Conservation (phyloP, 2,329 filamentous ascomycete genomes). For the Alternaria brassicicola region DNA sequence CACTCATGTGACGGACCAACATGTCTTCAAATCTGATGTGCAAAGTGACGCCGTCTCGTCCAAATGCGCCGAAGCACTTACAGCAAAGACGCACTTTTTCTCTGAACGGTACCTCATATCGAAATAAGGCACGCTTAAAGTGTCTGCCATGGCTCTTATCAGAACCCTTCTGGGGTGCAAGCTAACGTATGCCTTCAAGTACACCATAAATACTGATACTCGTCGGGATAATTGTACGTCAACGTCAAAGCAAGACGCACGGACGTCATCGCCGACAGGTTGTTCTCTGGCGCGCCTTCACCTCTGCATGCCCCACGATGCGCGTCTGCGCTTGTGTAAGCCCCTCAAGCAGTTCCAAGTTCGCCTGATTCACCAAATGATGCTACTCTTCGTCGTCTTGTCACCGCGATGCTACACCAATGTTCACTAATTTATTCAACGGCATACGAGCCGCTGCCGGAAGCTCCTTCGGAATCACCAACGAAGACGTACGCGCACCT, state of each 20-base stretch:
- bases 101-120: background rate
- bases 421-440: conserved; percentile 10
- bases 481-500: conserved; percentile 16
- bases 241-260: conserved; percentile 10
- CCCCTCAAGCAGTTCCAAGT: background rate
- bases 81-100: background rate
- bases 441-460: conserved; percentile 9
- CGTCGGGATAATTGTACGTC: background rate
- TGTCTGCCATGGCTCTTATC: background rate
- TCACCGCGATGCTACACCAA: conserved; percentile 16
- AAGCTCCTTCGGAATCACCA: conserved; percentile 3
- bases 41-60: background rate
- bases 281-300: conserved; percentile 16
- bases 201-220: background rate
- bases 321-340: conserved; percentile 15
- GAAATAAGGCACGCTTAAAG: background rate
- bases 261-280: conserved; percentile 11
- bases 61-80: background rate
- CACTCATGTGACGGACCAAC: background rate
- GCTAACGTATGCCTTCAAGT: background rate
- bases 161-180: background rate
- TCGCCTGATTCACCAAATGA: conserved; percentile 1
- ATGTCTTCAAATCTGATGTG: background rate
- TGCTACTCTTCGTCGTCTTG: conserved; percentile 6
- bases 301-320: conserved; percentile 23